Base-by-base conservation (phyloP, 2,329 filamentous ascomycete genomes). In the Talaromyces sp. region DNA sequence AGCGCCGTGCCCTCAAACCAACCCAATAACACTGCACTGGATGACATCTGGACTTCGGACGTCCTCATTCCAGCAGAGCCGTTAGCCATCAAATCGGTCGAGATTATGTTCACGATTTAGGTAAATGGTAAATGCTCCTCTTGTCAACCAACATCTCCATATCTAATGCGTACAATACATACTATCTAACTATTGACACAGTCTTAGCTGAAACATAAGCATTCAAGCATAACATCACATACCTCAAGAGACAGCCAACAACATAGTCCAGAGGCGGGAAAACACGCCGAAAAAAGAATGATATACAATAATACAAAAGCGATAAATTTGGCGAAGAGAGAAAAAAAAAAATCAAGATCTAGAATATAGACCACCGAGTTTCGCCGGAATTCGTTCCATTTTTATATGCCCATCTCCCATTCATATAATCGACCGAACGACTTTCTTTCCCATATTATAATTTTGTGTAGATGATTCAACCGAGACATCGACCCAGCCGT, bases 401-500 rank as follows among this genome's bases (percentile, higher is more conserved):
- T 36, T 29, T 3, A 27, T 29, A 40, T 59, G 38, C 17, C 22
- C 38, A 15, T 19, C 22, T 59, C 15, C 56, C 31, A 45, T n/a
- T 15, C 53, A 56, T 56, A 38, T 7, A 36, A 45, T 43, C 36
- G 38, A 59, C 8, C 13, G 19, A 59, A 43, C 36, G 56, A 45
- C 15, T 45, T 59, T 25, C 36, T 29, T 59, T 59, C 56, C 36
- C 56, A 45, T 31, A 45, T 31, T 59, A 59, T 45, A 6, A 59
- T 59, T 59, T 56, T 56, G 11, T 34, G 19, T 53, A 25, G 38
- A 59, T 43, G 40, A 64, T 53, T 43, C 53, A 66, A 58, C 34
- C 43, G 34, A 60, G 63, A 66, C 31, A 47, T 56, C 27, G 22
- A 43, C 64, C 59, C 60, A 59, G 62, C 34, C 53, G 31, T 61